These are phyloP conservation scores for Isochrysis galbana DNA, from an alignment of 78 protist genomes.

Conservation along the genomic window DNA sequence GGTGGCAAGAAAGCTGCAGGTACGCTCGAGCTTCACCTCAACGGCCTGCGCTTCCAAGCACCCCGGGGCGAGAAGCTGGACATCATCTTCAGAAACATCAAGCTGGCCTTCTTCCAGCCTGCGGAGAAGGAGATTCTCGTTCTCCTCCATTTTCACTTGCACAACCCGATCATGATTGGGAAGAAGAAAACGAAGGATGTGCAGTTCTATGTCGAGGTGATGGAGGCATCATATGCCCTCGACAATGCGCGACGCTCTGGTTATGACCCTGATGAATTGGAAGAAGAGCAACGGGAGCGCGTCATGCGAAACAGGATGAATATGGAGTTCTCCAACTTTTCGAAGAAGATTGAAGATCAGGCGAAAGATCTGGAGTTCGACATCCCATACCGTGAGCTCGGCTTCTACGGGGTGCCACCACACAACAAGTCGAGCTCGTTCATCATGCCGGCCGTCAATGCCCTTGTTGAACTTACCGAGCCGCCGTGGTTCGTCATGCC, in stretches of 20 bases:
- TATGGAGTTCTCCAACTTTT: slow-evolving; percentile 64
- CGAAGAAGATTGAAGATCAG: slow-evolving; percentile 55
- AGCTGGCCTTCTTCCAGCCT: slow-evolving; percentile 90
- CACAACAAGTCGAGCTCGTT: slow-evolving; percentile 33
- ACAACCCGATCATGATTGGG: slow-evolving; percentile 85
- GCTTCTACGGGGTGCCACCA: slow-evolving; percentile 86
- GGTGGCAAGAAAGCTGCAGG: slow-evolving; percentile 69
- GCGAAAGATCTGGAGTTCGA: slow-evolving; percentile 75
- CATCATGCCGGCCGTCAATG: slow-evolving; percentile 79
- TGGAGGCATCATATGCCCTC: slow-evolving; percentile 51
- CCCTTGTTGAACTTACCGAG: slow-evolving; percentile 77
- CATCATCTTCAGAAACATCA: slow-evolving; percentile 81
- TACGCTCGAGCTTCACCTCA: slow-evolving; percentile 82
- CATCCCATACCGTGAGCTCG: slow-evolving; percentile 86
- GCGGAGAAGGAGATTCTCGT: slow-evolving; percentile 80
- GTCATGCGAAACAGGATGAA: slow-evolving; percentile 66
- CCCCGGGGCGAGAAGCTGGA: slow-evolving; percentile 62
- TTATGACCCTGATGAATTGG: slow-evolving; percentile 80
- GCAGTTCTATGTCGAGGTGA: slow-evolving; percentile 87
- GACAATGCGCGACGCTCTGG: slow-evolving; percentile 2
- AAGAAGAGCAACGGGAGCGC: slow-evolving; percentile 85
- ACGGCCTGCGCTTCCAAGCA: slow-evolving; percentile 88
- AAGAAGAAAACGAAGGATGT: slow-evolving; percentile 88
- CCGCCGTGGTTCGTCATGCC: slow-evolving; percentile 84
- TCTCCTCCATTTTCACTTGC: slow-evolving; percentile 89